Evolutionary conservation across 129 eudicot genomes (phyloP), one percentile per base, ranked within the genome.

Genomic region (Centaurea solstitialis): DNA sequence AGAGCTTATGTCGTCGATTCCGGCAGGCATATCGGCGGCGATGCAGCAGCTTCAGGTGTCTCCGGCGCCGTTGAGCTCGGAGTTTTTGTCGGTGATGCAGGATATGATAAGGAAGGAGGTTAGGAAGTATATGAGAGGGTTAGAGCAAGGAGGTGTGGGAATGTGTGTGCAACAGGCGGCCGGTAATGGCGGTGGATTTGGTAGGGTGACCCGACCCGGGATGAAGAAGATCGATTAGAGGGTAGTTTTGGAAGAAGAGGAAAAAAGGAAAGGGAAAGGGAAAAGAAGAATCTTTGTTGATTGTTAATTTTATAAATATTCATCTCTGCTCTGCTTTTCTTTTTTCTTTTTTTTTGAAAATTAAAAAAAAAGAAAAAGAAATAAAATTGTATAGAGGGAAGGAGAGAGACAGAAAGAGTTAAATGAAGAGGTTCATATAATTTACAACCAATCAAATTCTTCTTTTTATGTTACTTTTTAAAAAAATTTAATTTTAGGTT

Each of bases 41-140:
- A 83, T 83, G 80, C 76, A 77, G 76, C 80, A 79, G 76, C 80
- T 82, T 0, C 75, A 74, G 26, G 69, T 80, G n/a, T 69, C 90
- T 53, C 38, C 65, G 45, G 83, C 76, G 78, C 86, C 88, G 53
- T 81, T 94, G 1, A 87, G 84, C 62, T 70, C 75, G 6, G 98
- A 94, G 77, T 81, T 94, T 85, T 75, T 91, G 87, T 89, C 86
- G n/a, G 97, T 90, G 86, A 90, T 94, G 98, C 96, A 94, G 70
- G 98, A 87, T 10, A 94, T 94, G 97, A 88, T 94, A 40, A 88
- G 86, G 88, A 89, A 85, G 61, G 98, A 92, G 81, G 98, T 92
- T 78, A 86, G 97, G 83, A 88, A 72, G 28, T 91, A 90, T 73
- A 92, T 94, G 97, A 85, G 86, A 50, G 94, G 88, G 61, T 47